Evolutionary conservation across 176 grass and related monocot species (phyloP), one percentile per base, ranked within the genome.

Genomic region (Metroxylon sagu): DNA sequence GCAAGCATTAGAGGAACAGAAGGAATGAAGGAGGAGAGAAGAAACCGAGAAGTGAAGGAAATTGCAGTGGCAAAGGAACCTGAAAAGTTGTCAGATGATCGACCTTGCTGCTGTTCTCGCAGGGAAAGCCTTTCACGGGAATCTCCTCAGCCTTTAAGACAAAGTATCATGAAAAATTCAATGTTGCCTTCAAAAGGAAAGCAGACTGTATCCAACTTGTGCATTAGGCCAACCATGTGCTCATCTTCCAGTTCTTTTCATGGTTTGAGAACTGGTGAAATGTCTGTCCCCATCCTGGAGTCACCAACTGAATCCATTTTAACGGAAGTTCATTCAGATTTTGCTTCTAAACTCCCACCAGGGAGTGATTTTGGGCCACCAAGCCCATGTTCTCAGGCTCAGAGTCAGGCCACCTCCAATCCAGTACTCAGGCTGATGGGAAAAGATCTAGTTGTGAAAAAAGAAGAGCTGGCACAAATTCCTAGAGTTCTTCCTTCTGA

Each of bases 401-500:
- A 79, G 64, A 72, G 71, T 57, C 73, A 88, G 58, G 85, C 93
- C 16, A 82, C 81, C 19, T 69, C 89, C 59, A 98, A 85, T 75
- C 84, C 82, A 56, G 57, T 98, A 68, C 66, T 98, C 51, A 78
- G 93, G 62, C 66, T 98, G 60, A 98, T 98, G 93, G 93, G 87
- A 65, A 98, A 98, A 57, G 78, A 98, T 53, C 76, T 98, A 56
- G 84, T 98, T 66, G 80, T 92, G 81, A 98, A 83, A 76, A 90
- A 75, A 3, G 87, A 98, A 63, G 87, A 85, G 77, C 67, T 64
- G 73, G 35, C 64, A 48, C 83, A 81, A 69, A 76, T 74, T 66
- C 81, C 64, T 72, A 71, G 0, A 12, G 10, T 43, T 43, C 10
- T 43, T 43, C 35, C 67, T 54, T 65, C 87, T 56, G 73, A 29